Conservation (phyloP, 371 early-diverging fungal species). For the Gilbertella persicaria region DNA sequence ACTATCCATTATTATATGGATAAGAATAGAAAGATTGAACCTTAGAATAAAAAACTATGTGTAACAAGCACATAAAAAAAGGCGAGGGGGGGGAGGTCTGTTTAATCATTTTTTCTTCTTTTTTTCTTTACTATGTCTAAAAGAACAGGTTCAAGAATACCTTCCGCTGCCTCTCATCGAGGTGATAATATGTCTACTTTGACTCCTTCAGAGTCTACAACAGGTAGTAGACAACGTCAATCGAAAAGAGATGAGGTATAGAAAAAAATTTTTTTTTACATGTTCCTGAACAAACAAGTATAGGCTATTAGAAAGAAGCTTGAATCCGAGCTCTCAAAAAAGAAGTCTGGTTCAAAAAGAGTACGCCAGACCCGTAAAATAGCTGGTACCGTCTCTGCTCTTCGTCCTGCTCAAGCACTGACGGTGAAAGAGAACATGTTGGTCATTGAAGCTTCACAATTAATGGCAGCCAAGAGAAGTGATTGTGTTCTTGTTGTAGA, state of each 20-base stretch:
- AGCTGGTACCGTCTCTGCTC: constrained; percentile 87
- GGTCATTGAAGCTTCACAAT: constrained; percentile 91
- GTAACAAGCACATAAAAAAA: constrained; percentile 3
- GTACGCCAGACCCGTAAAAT: constrained; percentile 53
- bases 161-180: constrained; percentile 33
- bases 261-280: background rate
- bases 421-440: constrained; percentile 89
- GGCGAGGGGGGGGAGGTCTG: background rate
- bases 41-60: constrained; percentile 17
- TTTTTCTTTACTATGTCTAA: constrained; percentile 12
- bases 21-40: constrained; percentile 42
- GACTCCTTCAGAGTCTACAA: constrained; percentile 13
- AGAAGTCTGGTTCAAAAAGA: constrained; percentile 40
- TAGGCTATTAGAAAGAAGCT: constrained; percentile 75
- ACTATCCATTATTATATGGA: constrained; percentile 70
- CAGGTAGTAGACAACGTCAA: constrained; percentile 44
- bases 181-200: constrained; percentile 25
- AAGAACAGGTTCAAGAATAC: constrained; percentile 30
- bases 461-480: constrained; percentile 96
- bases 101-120: constrained; percentile 1
- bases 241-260: constrained; percentile 48
- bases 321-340: constrained; percentile 72
- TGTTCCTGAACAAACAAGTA: background rate
- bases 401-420: constrained; percentile 87
- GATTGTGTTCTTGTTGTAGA: constrained; percentile 93